Base-by-base conservation (phyloP, 1,284 basidiomycete species). In the Austropuccinia psidii region DNA sequence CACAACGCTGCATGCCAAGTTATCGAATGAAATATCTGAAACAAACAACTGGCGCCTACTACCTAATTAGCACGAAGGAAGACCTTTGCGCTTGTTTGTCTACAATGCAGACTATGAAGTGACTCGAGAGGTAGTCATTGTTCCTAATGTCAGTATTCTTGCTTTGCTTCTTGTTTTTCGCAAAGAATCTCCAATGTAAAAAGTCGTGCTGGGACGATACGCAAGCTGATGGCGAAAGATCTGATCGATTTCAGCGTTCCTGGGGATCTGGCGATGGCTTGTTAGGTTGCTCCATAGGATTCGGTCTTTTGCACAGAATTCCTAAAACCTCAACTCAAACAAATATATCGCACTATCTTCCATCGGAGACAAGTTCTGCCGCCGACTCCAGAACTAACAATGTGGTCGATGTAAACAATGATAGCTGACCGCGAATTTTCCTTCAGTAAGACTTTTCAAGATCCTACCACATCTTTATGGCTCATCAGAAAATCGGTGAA, bases 101-200 rank as follows among this genome's bases (percentile, higher is more conserved):
- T 98, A 98, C 82, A 97, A 93, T 52, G 89, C 92, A 77, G 95
- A 98, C 82, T 95, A 97, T 78, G 93, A 98, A 65, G 79, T 81
- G 19, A 82, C 80, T 8, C 85, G 92, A 76, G 92, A 95, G 80
- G 92, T 94, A 9, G 90, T 95, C 27, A 82, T 95, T 35, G 90
- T 96, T 52, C 93, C 93, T 9, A 97, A 96, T 80, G 73, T 69
- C 45, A 50, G 65, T 49, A 33, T 27, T n/a, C 27, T 21, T 17
- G 21, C 17, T 11, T 54, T 33, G 24, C 15, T 41, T 62, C 11
- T 54, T n/a, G n/a, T n/a, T n/a, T n/a, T n/a, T n/a, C n/a, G n/a
- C n/a, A n/a, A n/a, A n/a, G n/a, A n/a, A n/a, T n/a, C n/a, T n/a
- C n/a, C n/a, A n/a, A n/a, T n/a, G n/a, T n/a, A n/a, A 62, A 31